Base-by-base conservation (phyloP, 1,139 yeast genomes). In the Komagataea norvegica region DNA sequence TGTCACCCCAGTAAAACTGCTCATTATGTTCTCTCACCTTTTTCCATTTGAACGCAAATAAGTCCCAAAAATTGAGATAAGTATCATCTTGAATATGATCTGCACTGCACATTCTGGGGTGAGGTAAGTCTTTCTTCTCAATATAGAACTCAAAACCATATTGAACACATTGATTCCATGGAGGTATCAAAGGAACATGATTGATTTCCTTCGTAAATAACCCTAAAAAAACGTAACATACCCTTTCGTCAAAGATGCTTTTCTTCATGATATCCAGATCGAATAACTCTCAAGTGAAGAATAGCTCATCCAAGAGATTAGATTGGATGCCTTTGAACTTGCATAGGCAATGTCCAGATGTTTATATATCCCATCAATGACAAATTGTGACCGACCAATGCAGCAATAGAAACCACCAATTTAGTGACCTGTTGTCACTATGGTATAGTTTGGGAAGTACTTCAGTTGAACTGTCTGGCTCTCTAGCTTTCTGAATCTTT, bases 391-490 rank as follows among this genome's bases (percentile, higher is more conserved):
- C 84, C 88, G 11, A 75, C 65, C 33, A 83, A 61, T 6, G 68
- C 57, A 0, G 88, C 81, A 33, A 81, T n/a, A 55, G 0, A 88
- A 84, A 0, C 81, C 91, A 1, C 91, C 91, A 34, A 81, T 56
- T 0, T 91, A 82, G 58, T 82, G 91, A 0, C 91, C 91, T 1
- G 75, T 61, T 3, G 79, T 64, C 3, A 74, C 68, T 13, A 80
- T 46, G 31, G 62, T 55, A 53, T 77, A 80, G 24, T 64, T 64
- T 55, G 55, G 51, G 25, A 49, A 49, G n/a, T 1, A 34, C 40
- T 3, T 45, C 44, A 13, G 37, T 25, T 31, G 54, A 31, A 73
- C 62, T 2, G 62, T 56, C 4, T 60, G 61, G 15, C 31, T 31
- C 41, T 68, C 61, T 28, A 70, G 65, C 38, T 59, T 60, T 19